phyloP scores from a whole-genome alignment of 176 grass and related monocot species.

The Bonia amplexicaulis region DNA sequence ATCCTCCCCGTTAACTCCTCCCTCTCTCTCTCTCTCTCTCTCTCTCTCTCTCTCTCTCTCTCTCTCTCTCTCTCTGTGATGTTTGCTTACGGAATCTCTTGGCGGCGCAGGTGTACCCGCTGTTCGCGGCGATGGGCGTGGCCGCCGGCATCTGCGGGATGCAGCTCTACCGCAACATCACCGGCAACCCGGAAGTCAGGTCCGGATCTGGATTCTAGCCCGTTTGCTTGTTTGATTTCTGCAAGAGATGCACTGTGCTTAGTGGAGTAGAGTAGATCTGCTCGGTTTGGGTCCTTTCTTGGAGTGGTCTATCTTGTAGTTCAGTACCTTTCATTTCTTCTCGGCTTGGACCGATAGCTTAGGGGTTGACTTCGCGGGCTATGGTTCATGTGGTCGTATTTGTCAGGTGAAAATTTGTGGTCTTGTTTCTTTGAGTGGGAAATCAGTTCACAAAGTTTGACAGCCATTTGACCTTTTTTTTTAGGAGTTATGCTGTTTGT shows the following conservation, averaged over 20 bases:
- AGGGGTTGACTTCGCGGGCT: neutral
- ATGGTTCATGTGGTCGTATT: neutral
- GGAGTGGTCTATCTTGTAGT: neutral
- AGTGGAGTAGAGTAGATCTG: slow-evolving; percentile 17
- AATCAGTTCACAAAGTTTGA: neutral
- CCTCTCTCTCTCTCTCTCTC: no score
- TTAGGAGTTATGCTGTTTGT: no score
- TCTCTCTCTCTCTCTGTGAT: neutral
- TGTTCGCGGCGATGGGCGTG: slow-evolving; percentile 74
- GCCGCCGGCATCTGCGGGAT: slow-evolving; percentile 67
- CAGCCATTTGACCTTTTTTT: neutral
- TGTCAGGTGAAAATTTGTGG: neutral
- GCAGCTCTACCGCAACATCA: slow-evolving; percentile 62
- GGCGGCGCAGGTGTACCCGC: slow-evolving; percentile 68
- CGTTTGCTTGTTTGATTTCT: neutral
- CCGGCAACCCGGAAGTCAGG: slow-evolving; percentile 88
- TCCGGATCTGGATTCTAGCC: neutral
- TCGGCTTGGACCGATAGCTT: neutral
- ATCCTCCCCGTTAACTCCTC: neutral
- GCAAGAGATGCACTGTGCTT: neutral
- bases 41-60: neutral
- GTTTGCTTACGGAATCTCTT: neutral
- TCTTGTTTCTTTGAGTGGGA: neutral
- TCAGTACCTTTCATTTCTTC: neutral
- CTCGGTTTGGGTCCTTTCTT: neutral